Evolutionary conservation across 2,329 filamentous ascomycete species (phyloP), one percentile per base, ranked within the genome.

Genomic region (Bimuria novae-zelandiae): DNA sequence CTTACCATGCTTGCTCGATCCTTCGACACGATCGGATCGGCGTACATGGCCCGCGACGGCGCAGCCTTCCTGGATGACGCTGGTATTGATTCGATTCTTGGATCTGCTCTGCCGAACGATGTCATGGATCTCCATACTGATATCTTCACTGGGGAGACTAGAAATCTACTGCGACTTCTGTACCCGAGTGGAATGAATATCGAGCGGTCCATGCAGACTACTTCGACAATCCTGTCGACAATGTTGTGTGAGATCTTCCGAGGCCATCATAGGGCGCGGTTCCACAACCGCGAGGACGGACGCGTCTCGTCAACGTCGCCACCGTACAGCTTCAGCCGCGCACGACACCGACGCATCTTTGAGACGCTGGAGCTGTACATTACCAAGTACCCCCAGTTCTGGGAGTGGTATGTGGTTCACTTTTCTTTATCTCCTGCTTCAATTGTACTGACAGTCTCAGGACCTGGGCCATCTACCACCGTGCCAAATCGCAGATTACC

Each of bases 41-140:
- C 47, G 8, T 50, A 50, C 30, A 50, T 50, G 47, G 6, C 22
- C 37, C 47, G 47, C 10, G 47, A 50, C 19, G 47, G 47, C 10
- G 47, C 47, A 17, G n/a, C 36, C 14, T 50, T 23, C n/a, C 27
- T 50, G 3, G 47, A 50, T 21, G 23, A 42, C 14, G 47, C 25
- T 10, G 47, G 47, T 10, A 50, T 50, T 10, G 47, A 50, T 22
- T 50, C 47, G 7, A n/a, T 51, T 14, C 30, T 51, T 27, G 48
- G 48, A 11, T 51, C 48, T 17, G 48, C 40, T 14, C 19, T 44
- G 21, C 48, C 48, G 4, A 51, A 51, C 32, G 40, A 51, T 21
- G 22, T 44, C 14, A 51, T 51, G 40, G 48, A 44, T 12, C 22
- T 51, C 12, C 48, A 51, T 19, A 51, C 48, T 3, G 48, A 51